These are phyloP conservation scores for Pisolithus thermaeus DNA, from an alignment of 1,284 basidiomycete genomes.

Conservation along the genomic window DNA sequence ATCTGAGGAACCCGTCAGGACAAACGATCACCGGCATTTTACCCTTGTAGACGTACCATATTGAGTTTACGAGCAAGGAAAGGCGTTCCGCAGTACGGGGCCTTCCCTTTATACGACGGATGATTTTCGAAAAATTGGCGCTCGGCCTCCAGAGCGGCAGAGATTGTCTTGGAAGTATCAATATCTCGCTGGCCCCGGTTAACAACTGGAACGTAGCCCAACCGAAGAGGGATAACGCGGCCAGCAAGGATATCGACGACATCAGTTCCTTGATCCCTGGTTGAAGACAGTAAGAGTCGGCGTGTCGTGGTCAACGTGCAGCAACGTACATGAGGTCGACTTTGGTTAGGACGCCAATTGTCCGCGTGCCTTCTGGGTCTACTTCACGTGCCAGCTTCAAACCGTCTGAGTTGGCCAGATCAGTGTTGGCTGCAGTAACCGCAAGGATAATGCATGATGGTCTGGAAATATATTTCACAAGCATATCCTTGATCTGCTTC, in stretches of 20 bases:
- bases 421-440: slow-evolving; percentile 93
- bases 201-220: slow-evolving; percentile 97
- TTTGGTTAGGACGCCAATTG: slow-evolving; percentile 97
- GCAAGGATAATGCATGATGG: slow-evolving; percentile 89
- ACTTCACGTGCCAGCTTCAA: slow-evolving; percentile 95
- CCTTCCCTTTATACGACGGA: slow-evolving; percentile 86
- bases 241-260: slow-evolving; percentile 98
- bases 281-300: slow-evolving; percentile 11
- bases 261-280: slow-evolving; percentile 92
- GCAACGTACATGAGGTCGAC: slow-evolving; percentile 87
- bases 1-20: slow-evolving; percentile 48
- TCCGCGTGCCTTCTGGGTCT: slow-evolving; percentile 92
- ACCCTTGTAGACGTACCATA: slow-evolving; percentile 50
- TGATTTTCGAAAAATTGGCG: slow-evolving; percentile 93
- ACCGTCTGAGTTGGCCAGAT: slow-evolving; percentile 98
- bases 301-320: slow-evolving; percentile 1
- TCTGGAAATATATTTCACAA: slow-evolving; percentile 92
- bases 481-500: slow-evolving; percentile 96
- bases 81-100: slow-evolving; percentile 95
- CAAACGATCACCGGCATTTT: background rate
- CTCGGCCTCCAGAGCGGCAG: slow-evolving; percentile 83
- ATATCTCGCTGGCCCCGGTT: slow-evolving; percentile 98
- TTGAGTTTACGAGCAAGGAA: slow-evolving; percentile 97
- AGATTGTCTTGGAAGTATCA: slow-evolving; percentile 81
- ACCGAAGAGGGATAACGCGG: slow-evolving; percentile 88